A percentile compares a stretch with the other conserved stretches of the same genome.
These are phyloP conservation scores for Penicillium sp. DNA, from an alignment of 2,329 filamentous ascomycete genomes.

Conservation along the genomic window DNA sequence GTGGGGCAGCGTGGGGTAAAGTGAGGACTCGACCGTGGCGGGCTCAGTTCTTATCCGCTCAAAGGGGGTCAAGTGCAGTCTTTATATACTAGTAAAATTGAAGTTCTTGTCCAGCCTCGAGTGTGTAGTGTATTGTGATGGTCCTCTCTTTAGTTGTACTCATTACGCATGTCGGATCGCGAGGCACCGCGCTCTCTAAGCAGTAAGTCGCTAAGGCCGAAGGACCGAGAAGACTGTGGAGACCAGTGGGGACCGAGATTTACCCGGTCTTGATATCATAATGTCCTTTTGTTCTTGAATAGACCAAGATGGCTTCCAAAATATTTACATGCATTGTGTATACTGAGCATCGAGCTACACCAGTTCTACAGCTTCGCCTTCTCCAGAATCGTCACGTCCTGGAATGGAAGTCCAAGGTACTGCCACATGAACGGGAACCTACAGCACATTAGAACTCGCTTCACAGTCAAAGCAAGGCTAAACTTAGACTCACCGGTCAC, in stretches of 20 bases:
- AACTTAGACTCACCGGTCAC: constrained; percentile 62
- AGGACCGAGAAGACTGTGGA: constrained; percentile 9
- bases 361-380: constrained; percentile 14
- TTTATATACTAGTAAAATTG: too few species aligned
- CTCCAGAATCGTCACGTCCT: constrained; percentile 31
- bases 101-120: too few species aligned
- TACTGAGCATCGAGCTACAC: too few species aligned
- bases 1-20: constrained; percentile 23
- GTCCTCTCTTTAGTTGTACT: too few species aligned
- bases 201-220: constrained; percentile 20
- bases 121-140: background rate
- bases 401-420: constrained; percentile 60
- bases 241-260: too few species aligned
- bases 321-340: background rate
- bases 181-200: constrained; percentile 8
- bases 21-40: background rate
- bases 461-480: background rate
- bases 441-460: constrained; percentile 3
- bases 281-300: too few species aligned
- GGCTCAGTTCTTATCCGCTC: constrained; percentile 21
- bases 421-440: constrained; percentile 63
- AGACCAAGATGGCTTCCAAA: too few species aligned
- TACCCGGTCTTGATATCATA: too few species aligned
- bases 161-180: too few species aligned
- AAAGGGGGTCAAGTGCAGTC: background rate